These are phyloP conservation scores for Kingdonia uniflora DNA, from an alignment of 164 flowering plant species.

Conservation along the genomic window DNA sequence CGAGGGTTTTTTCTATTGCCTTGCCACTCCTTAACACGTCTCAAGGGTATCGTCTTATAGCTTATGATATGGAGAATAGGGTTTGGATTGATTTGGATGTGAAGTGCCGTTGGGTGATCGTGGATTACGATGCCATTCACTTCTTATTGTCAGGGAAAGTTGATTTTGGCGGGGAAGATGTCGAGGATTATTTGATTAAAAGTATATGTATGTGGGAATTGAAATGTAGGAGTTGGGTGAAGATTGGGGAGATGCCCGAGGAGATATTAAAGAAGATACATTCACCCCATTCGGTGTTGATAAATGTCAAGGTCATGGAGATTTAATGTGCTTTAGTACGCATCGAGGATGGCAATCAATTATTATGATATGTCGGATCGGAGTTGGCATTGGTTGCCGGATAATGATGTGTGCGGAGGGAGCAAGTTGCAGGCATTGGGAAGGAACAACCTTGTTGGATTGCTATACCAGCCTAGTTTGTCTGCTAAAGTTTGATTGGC, in stretches of 20 bases:
- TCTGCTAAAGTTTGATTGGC: slow-evolving; percentile 5
- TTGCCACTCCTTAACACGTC: slow-evolving; percentile 17
- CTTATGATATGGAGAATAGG: slow-evolving; percentile 14
- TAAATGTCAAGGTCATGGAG: slow-evolving; percentile 24
- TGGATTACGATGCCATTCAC: slow-evolving; percentile 14
- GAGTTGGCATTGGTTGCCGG: slow-evolving; percentile 8
- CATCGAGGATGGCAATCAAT: slow-evolving; percentile 24
- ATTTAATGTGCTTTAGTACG: slow-evolving; percentile 22
- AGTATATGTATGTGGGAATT: slow-evolving; percentile 24
- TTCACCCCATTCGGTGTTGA: slow-evolving; percentile 16
- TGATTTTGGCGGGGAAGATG: slow-evolving; percentile 22
- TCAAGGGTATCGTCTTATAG: slow-evolving; percentile 14
- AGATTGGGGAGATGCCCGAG: slow-evolving; percentile 19
- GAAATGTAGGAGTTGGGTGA: slow-evolving; percentile 15
- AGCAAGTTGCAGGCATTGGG: slow-evolving; percentile 5
- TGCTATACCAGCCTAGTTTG: slow-evolving; percentile 5
- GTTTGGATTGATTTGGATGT: slow-evolving; percentile 22
- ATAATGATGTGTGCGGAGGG: slow-evolving; percentile 4
- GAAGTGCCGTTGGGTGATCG: slow-evolving; percentile 13
- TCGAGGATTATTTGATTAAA: slow-evolving; percentile 21
- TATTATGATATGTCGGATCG: slow-evolving; percentile 14
- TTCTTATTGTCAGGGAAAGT: slow-evolving; percentile 17
- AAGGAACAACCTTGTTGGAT: slow-evolving; percentile 6
- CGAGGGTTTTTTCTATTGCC: slow-evolving; percentile 18
- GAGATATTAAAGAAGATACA: slow-evolving; percentile 18